Percentiles rank a stretch among this genome's conserved stretches.
phyloP scores from a whole-genome alignment of 2,329 filamentous ascomycete species.

The Penicillium sp. region DNA sequence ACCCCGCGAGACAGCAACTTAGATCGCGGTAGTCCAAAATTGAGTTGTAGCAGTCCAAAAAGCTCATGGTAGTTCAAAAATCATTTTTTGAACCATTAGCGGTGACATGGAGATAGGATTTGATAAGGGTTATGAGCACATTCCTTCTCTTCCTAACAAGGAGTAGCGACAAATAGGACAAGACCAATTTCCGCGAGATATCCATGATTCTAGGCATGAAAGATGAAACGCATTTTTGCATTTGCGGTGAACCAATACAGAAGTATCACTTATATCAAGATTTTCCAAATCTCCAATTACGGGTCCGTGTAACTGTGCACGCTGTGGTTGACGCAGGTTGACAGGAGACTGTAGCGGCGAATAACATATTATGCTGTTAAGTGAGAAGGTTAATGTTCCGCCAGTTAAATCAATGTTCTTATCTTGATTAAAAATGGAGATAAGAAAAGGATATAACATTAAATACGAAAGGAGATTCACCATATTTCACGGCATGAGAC shows the following conservation, averaged over 20 bases:
- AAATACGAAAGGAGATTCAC: conserved; percentile 1
- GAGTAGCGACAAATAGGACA: conserved; percentile 7
- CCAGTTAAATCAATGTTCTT: background rate
- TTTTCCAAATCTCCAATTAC: conserved; percentile 7
- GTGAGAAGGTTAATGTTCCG: conserved; percentile 1
- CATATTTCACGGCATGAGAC: background rate
- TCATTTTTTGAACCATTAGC: too few species aligned
- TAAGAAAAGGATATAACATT: conserved; percentile 1
- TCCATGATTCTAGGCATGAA: conserved; percentile 5
- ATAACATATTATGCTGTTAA: conserved; percentile 3
- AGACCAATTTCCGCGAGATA: conserved; percentile 2
- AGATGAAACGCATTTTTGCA: conserved; percentile 6
- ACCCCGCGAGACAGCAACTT: background rate
- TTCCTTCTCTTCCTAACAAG: conserved; percentile 1
- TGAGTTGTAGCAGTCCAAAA: too few species aligned
- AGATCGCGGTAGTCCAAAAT: too few species aligned
- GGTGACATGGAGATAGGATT: too few species aligned
- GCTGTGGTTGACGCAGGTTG: conserved; percentile 5
- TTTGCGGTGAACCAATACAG: conserved; percentile 3
- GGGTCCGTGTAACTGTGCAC: conserved; percentile 3
- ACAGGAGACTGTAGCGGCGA: conserved; percentile 4
- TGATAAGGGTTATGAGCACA: too few species aligned
- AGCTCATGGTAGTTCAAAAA: too few species aligned
- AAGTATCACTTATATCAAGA: background rate
- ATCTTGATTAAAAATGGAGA: conserved; percentile 1